These are phyloP conservation scores for Patellifolia procumbens DNA, from an alignment of 179 eudicot genomes.

Conservation along the genomic window DNA sequence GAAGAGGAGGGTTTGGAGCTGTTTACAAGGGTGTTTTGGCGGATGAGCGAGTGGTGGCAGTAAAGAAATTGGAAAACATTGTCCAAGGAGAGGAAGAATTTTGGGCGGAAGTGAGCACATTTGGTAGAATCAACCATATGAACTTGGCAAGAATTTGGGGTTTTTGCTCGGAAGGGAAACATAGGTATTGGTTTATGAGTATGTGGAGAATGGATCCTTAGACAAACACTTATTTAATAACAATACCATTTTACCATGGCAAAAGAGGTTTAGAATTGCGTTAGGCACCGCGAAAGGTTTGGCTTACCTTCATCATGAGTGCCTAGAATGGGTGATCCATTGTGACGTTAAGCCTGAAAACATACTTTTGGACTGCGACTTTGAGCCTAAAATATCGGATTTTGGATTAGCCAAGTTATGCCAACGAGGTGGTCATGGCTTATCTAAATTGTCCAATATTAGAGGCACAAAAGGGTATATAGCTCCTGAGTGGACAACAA, in stretches of 20 bases:
- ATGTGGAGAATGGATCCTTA: constrained; percentile 36
- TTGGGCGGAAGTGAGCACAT: constrained; percentile 29
- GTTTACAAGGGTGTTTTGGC: constrained; percentile 15
- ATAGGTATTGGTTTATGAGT: constrained; percentile 47
- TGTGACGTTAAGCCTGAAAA: constrained; percentile 56
- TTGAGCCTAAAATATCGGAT: constrained; percentile 48
- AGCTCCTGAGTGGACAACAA: constrained; percentile 49
- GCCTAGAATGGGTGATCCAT: constrained; percentile 53
- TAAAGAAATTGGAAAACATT: constrained; percentile 43
- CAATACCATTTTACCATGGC: constrained; percentile 29
- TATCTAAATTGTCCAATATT: constrained; percentile 35
- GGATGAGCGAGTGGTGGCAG: constrained; percentile 39
- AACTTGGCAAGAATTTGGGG: constrained; percentile 53
- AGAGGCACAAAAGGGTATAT: constrained; percentile 57
- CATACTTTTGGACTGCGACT: constrained; percentile 38
- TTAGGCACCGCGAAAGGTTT: constrained; percentile 48
- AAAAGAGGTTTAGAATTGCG: constrained; percentile 45
- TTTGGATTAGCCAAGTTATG: constrained; percentile 45
- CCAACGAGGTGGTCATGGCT: constrained; percentile 37
- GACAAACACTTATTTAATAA: constrained; percentile 38
- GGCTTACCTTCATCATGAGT: constrained; percentile 55
- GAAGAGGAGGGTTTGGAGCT: constrained; percentile 42
- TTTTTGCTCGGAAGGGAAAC: constrained; percentile 38
- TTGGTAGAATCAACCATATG: constrained; percentile 52
- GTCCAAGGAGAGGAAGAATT: too few species aligned